Percentiles rank a stretch among this genome's conserved stretches.
These are phyloP conservation scores for Candida silvicultrix DNA, from an alignment of 805 yeast species.

Conservation along the genomic window DNA sequence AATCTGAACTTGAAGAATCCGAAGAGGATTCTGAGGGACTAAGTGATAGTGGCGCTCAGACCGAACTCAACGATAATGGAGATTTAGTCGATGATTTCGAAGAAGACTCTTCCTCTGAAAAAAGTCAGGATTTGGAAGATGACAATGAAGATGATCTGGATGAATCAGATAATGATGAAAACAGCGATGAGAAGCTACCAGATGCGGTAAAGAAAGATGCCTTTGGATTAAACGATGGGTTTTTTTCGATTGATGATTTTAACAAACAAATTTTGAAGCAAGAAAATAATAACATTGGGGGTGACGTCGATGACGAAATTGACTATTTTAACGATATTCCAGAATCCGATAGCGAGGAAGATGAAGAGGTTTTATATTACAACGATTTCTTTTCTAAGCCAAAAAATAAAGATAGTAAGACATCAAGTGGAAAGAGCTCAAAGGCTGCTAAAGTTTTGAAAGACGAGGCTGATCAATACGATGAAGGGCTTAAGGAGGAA, in stretches of 20 bases:
- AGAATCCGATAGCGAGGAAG: constrained; percentile 48
- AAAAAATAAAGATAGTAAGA: constrained; percentile 4
- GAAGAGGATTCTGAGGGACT: constrained; percentile 16
- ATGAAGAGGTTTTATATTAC: constrained; percentile 50
- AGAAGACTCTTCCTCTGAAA: constrained; percentile 13
- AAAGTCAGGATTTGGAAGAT: constrained; percentile 7
- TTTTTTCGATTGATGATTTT: constrained; percentile 81
- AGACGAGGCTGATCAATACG: constrained; percentile 24
- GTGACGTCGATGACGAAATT: constrained; percentile 44
- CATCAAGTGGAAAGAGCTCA: constrained; percentile 1
- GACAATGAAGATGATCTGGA: constrained; percentile 12
- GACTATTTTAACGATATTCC: constrained; percentile 48
- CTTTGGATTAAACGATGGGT: constrained; percentile 73
- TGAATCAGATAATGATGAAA: constrained; percentile 20
- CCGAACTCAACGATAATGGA: no score
- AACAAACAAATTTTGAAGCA: constrained; percentile 65
- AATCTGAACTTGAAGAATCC: background rate
- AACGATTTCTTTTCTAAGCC: constrained; percentile 56
- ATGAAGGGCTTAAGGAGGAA: constrained; percentile 44
- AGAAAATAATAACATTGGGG: constrained; percentile 36
- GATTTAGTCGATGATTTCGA: constrained; percentile 1
- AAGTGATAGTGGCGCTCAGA: no score
- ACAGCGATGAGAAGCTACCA: constrained; percentile 24
- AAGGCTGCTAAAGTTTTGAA: constrained; percentile 5
- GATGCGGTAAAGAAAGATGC: constrained; percentile 36